A percentile compares a stretch with the other conserved stretches of the same genome.
phyloP scores from a whole-genome alignment of 805 yeast genomes.

The Wickerhamomyces xylosicus region DNA sequence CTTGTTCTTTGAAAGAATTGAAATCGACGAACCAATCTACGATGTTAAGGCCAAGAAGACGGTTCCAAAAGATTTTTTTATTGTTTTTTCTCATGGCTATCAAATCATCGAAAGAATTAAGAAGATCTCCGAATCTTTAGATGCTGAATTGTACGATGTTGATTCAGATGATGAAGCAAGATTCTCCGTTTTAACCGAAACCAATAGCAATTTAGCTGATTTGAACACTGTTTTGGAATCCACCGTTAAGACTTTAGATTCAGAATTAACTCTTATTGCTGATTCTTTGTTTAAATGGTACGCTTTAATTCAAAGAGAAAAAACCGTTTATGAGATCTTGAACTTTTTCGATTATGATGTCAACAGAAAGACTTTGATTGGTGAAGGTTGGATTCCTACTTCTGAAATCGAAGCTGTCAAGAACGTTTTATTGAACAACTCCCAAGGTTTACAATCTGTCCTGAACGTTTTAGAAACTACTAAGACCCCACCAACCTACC shows the following conservation, averaged over 20 bases:
- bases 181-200: constrained; percentile 55
- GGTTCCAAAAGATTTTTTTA: constrained; percentile 70
- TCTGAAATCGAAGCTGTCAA: constrained; percentile 51
- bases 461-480: constrained; percentile 54
- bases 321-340: constrained; percentile 71
- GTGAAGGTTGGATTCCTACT: constrained; percentile 96
- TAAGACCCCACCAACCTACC: constrained; percentile 88
- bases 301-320: constrained; percentile 61
- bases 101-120: constrained; percentile 61
- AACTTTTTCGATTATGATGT: constrained; percentile 70
- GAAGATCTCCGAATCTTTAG: constrained; percentile 84
- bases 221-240: constrained; percentile 50
- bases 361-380: constrained; percentile 73
- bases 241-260: constrained; percentile 57
- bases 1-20: constrained; percentile 63
- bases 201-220: constrained; percentile 48
- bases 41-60: constrained; percentile 49
- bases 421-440: constrained; percentile 59
- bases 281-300: constrained; percentile 70
- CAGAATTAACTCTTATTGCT: constrained; percentile 74
- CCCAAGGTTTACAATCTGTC: constrained; percentile 47
- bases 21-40: constrained; percentile 60
- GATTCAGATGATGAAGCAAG: constrained; percentile 39
- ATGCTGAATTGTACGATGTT: constrained; percentile 67
- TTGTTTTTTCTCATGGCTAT: constrained; percentile 87